A percentile compares a stretch with the other conserved stretches of the same genome.
phyloP scores from a whole-genome alignment of 2,329 filamentous ascomycete species.

The Calonectria leucothoes region DNA sequence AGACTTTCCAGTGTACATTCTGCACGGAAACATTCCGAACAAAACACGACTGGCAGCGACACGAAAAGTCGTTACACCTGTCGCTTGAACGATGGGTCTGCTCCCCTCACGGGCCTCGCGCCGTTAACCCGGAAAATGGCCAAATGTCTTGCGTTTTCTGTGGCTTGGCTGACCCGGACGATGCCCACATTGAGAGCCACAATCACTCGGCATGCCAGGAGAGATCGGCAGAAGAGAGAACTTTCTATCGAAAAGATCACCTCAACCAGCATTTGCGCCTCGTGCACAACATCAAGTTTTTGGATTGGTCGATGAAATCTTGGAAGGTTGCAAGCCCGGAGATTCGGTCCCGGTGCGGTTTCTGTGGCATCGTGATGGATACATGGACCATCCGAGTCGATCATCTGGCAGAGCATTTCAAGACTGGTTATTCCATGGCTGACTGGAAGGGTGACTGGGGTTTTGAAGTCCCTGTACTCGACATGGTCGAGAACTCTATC shows the following conservation, averaged over 20 bases:
- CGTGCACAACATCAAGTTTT: slow-evolving; percentile 72
- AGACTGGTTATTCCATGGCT: slow-evolving; percentile 73
- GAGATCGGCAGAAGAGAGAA: slow-evolving; percentile 69
- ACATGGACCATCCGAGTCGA: slow-evolving; percentile 71
- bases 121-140: slow-evolving; percentile 70
- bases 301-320: slow-evolving; percentile 72
- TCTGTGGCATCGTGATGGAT: slow-evolving; percentile 72
- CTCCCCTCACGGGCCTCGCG: slow-evolving; percentile 66
- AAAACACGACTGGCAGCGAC: slow-evolving; percentile 77
- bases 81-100: slow-evolving; percentile 76
- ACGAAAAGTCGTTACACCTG: slow-evolving; percentile 75
- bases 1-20: slow-evolving; percentile 75
- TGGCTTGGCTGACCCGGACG: slow-evolving; percentile 64
- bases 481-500: slow-evolving; percentile 75
- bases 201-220: slow-evolving; percentile 75
- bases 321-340: slow-evolving; percentile 72
- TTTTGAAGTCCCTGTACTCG: slow-evolving; percentile 70
- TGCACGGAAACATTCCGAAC: slow-evolving; percentile 76
- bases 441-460: slow-evolving; percentile 79
- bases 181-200: slow-evolving; percentile 68
- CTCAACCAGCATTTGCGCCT: slow-evolving; percentile 74
- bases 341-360: slow-evolving; percentile 73
- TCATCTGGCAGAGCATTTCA: slow-evolving; percentile 76
- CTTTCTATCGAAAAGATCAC: slow-evolving; percentile 75
- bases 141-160: slow-evolving; percentile 70